These are phyloP conservation scores for Lecanicillium sp. DNA, from an alignment of 2,329 filamentous ascomycete species.

Conservation along the genomic window DNA sequence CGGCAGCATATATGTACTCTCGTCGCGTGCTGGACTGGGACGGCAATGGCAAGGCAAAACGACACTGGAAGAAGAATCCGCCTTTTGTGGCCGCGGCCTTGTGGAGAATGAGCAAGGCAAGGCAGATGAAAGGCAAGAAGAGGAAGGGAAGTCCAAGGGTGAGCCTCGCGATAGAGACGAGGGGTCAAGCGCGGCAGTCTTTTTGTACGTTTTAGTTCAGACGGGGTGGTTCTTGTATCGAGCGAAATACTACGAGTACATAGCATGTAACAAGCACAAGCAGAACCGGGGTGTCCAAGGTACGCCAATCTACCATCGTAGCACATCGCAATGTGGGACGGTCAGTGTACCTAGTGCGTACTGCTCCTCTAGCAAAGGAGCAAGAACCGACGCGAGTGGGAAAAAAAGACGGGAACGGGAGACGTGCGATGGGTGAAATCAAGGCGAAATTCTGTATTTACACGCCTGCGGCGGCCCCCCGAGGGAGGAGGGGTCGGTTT, in stretches of 20 bases:
- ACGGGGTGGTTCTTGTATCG: neutral
- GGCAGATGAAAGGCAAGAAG: constrained; percentile 1
- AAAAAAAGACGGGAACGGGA: neutral
- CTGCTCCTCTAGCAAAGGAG: neutral
- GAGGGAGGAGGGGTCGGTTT: no score
- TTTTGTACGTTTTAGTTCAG: neutral
- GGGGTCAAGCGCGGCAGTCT: neutral
- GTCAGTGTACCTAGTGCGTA: neutral
- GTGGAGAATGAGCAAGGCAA: constrained; percentile 4
- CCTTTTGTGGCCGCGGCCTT: neutral
- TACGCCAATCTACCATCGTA: no score
- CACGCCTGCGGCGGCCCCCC: no score
- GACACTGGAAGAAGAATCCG: neutral
- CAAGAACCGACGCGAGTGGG: neutral
- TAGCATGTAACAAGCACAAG: no score
- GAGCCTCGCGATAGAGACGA: neutral
- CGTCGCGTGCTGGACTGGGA: neutral
- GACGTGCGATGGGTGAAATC: no score
- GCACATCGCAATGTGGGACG: neutral
- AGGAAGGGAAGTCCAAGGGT: neutral
- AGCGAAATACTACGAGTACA: no score
- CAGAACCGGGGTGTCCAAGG: no score
- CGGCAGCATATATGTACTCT: neutral
- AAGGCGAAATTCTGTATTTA: no score
- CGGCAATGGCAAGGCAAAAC: neutral